phyloP scores from a whole-genome alignment of 2,329 filamentous ascomycete genomes.

The Aspergillus calidoustus region DNA sequence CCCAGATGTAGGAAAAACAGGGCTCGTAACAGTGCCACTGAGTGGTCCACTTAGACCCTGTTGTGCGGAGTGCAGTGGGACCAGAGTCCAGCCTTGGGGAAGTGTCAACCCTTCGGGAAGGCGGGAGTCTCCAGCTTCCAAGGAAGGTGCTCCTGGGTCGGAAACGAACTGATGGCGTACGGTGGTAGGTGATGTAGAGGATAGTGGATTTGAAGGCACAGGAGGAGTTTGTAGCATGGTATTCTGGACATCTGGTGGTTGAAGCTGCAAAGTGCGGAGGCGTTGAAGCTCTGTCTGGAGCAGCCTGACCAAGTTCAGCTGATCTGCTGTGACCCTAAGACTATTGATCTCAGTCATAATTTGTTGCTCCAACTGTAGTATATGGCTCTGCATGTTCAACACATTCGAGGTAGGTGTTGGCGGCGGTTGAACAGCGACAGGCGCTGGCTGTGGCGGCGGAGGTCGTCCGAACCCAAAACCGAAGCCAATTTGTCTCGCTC shows the following conservation, averaged over 20 bases:
- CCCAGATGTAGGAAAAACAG: background rate
- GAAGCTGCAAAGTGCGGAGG: constrained; percentile 59
- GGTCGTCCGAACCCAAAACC: constrained; percentile 48
- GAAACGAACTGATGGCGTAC: constrained; percentile 37
- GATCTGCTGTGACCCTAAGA: constrained; percentile 67
- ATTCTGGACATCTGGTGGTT: constrained; percentile 18
- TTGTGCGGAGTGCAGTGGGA: constrained; percentile 33
- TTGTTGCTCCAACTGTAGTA: constrained; percentile 70
- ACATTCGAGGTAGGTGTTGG: constrained; percentile 27
- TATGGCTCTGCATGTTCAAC: constrained; percentile 58
- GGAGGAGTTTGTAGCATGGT: constrained; percentile 20
- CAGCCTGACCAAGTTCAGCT: constrained; percentile 69
- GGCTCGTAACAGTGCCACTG: constrained; percentile 8
- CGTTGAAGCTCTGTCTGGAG: constrained; percentile 70
- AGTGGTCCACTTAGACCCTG: constrained; percentile 12
- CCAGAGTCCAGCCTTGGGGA: constrained; percentile 54
- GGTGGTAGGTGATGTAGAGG: constrained; percentile 26
- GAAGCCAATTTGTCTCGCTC: constrained; percentile 45
- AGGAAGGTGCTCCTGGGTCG: constrained; percentile 33
- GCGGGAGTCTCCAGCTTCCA: constrained; percentile 50
- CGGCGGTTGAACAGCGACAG: constrained; percentile 23
- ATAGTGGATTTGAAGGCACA: constrained; percentile 15
- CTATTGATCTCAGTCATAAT: constrained; percentile 69
- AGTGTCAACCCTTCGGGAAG: constrained; percentile 57
- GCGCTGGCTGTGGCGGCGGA: constrained; percentile 27